phyloP scores from a whole-genome alignment of 1,284 basidiomycete species.

The Ustilago shanxiensis region DNA sequence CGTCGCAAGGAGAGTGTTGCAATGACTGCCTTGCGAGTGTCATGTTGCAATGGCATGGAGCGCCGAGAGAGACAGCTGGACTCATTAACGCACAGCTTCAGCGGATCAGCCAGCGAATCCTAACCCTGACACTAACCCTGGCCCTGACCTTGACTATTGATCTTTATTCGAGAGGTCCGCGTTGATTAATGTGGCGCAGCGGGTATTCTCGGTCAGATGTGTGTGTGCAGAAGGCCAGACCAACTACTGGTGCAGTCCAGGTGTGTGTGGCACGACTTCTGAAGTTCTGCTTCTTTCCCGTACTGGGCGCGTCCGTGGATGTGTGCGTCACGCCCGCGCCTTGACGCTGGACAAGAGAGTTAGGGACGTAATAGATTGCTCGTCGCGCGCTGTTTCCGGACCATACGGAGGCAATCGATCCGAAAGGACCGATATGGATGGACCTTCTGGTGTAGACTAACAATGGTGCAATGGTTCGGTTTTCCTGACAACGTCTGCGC shows the following conservation, averaged over 20 bases:
- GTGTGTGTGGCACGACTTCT: too few species aligned
- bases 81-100: not conserved
- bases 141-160: not conserved
- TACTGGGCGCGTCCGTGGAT: too few species aligned
- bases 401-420: not conserved
- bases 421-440: not conserved
- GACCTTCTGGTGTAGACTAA: not conserved
- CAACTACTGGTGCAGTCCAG: too few species aligned
- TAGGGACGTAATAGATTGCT: not conserved
- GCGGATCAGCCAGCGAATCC: not conserved
- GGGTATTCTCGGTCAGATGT: not conserved
- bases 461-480: slow-evolving; percentile 1
- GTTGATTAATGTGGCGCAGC: not conserved
- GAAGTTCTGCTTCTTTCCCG: too few species aligned
- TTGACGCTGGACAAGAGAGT: too few species aligned
- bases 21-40: not conserved
- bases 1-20: not conserved
- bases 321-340: too few species aligned
- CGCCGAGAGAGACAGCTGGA: not conserved
- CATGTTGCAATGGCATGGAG: not conserved
- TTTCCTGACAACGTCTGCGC: not conserved
- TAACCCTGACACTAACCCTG: not conserved
- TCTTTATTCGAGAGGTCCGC: too few species aligned
- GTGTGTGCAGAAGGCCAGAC: too few species aligned
- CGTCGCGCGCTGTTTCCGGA: not conserved